Evolutionary conservation across 148 eudicot species (phyloP).

Genomic region (Vaccinium darrowii): DNA sequence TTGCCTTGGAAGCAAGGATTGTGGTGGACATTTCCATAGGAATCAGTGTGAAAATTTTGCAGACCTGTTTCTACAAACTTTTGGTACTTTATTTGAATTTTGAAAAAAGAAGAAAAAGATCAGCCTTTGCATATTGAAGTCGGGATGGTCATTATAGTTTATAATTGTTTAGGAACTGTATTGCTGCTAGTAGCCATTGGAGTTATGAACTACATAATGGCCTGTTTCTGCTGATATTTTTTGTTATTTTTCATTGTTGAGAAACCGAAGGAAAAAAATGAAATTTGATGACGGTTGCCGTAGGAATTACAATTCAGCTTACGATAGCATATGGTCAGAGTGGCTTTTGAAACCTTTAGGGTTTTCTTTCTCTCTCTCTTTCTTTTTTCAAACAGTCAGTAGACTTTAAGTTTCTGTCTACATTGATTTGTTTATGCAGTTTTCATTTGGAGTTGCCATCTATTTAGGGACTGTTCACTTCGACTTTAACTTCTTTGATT

Average conservation of each 20-base stretch:
- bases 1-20: neutral
- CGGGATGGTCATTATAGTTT: neutral
- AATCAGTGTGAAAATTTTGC: neutral
- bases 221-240: neutral
- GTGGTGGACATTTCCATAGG: neutral
- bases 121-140: neutral
- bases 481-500: neutral
- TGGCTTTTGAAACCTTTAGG: neutral
- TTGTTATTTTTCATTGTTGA: neutral
- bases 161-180: neutral
- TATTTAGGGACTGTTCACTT: neutral
- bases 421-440: neutral
- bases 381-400: neutral
- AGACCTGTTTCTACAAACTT: neutral
- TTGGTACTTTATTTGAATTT: neutral
- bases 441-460: neutral
- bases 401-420: neutral
- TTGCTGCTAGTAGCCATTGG: neutral
- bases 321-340: neutral
- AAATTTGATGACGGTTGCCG: neutral
- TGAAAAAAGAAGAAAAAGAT: neutral
- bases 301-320: neutral
- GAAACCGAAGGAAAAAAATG: neutral
- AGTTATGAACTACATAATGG: neutral
- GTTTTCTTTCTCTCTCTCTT: neutral